These are phyloP conservation scores for Xylaria multiplex DNA, from an alignment of 2,329 filamentous ascomycete species.

Conservation along the genomic window DNA sequence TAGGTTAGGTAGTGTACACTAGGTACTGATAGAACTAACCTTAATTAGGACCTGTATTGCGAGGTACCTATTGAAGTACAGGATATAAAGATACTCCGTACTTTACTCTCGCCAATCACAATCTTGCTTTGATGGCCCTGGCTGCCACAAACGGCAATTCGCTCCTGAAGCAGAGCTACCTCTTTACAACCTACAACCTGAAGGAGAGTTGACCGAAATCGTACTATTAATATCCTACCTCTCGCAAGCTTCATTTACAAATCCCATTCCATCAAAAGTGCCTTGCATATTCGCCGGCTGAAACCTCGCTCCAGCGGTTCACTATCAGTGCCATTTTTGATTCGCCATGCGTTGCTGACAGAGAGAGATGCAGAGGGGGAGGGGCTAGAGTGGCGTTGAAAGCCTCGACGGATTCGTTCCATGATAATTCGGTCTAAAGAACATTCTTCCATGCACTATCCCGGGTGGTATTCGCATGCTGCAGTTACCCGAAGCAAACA, in stretches of 20 bases:
- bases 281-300: background rate
- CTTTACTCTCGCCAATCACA: constrained; percentile 20
- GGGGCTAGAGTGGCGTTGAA: background rate
- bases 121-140: background rate
- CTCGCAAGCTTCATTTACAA: background rate
- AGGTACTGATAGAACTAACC: too few species aligned
- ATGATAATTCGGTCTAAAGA: background rate
- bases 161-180: background rate
- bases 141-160: constrained; percentile 33
- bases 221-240: background rate
- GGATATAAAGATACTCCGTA: too few species aligned
- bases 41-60: background rate
- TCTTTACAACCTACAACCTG: background rate
- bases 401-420: background rate
- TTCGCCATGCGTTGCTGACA: background rate
- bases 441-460: constrained; percentile 14
- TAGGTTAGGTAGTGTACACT: too few species aligned
- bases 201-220: background rate
- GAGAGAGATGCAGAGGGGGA: background rate
- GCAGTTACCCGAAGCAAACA: constrained; percentile 40
- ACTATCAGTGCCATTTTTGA: background rate
- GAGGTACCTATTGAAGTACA: background rate
- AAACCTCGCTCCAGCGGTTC: background rate
- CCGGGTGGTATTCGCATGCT: constrained; percentile 23
- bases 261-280: too few species aligned